Conservation (phyloP, 768 basidiomycete genomes). For the Boletales sp. region DNA sequence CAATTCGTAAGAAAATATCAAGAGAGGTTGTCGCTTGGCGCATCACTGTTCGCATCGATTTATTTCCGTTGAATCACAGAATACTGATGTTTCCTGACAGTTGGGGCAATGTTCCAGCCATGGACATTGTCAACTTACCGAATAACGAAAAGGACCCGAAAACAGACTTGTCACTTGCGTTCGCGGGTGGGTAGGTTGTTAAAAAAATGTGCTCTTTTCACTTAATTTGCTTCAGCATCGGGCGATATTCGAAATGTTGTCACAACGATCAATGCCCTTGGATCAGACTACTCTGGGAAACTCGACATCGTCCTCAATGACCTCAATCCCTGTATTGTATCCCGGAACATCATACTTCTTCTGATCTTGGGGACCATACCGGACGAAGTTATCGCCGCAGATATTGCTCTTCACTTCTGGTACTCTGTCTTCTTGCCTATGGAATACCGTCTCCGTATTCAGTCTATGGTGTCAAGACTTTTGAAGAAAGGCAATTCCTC, state of each 20-base stretch:
- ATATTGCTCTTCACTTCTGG: conserved; percentile 47
- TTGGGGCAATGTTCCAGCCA: conserved; percentile 36
- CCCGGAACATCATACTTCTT: conserved; percentile 42
- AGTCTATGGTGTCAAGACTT: conserved; percentile 17
- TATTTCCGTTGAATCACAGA: background rate
- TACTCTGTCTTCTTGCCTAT: conserved; percentile 42
- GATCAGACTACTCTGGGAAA: conserved; percentile 37
- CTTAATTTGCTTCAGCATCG: conserved; percentile 34
- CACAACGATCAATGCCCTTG: conserved; percentile 41
- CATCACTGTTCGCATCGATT: conserved; percentile 18
- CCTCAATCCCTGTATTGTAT: conserved; percentile 21
- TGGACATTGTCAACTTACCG: conserved; percentile 28
- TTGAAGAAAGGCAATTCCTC: conserved; percentile 4
- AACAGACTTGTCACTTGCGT: conserved; percentile 22
- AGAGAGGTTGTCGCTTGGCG: conserved; percentile 26
- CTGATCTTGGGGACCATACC: conserved; percentile 36
- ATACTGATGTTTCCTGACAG: conserved; percentile 7
- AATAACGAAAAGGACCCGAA: conserved; percentile 19
- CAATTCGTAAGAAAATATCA: conserved; percentile 12
- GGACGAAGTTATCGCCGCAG: conserved; percentile 35
- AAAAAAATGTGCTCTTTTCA: background rate
- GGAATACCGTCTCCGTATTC: conserved; percentile 26
- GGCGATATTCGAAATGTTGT: conserved; percentile 47
- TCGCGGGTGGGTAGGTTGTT: conserved; percentile 18
- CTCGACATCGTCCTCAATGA: conserved; percentile 44